Conservation (phyloP, 108 stramenopile species). For the Fistulifera solaris region DNA sequence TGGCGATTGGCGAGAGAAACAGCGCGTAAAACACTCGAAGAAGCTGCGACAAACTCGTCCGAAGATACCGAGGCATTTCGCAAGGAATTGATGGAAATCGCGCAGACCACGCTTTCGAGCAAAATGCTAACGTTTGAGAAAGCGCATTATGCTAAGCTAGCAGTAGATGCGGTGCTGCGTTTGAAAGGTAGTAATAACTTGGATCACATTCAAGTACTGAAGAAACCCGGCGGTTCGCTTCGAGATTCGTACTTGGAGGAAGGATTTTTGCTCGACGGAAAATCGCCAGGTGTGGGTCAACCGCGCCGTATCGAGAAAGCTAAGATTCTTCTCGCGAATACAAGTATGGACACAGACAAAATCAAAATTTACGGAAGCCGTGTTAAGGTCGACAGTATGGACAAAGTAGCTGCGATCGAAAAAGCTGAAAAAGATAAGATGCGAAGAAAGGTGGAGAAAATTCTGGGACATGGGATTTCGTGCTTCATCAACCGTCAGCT, state of each 20-base stretch:
- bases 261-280: slow-evolving; percentile 92
- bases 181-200: slow-evolving; percentile 82
- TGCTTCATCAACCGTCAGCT: slow-evolving; percentile 99
- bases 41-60: slow-evolving; percentile 48
- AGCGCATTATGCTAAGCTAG: slow-evolving; percentile 93
- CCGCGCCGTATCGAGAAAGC: slow-evolving; percentile 92
- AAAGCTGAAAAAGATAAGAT: slow-evolving; percentile 98
- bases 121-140: slow-evolving; percentile 97
- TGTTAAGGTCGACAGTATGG: slow-evolving; percentile 91
- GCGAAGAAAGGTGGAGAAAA: slow-evolving; percentile 95
- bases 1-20: slow-evolving; percentile 88
- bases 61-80: slow-evolving; percentile 58
- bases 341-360: slow-evolving; percentile 99
- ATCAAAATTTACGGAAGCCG: slow-evolving; percentile 99
- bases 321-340: slow-evolving; percentile 98
- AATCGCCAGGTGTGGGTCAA: slow-evolving; percentile 94
- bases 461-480: slow-evolving; percentile 94
- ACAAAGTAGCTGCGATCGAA: slow-evolving; percentile 98
- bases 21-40: slow-evolving; percentile 54
- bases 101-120: slow-evolving; percentile 91
- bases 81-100: slow-evolving; percentile 88
- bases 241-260: slow-evolving; percentile 95
- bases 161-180: slow-evolving; percentile 95
- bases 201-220: slow-evolving; percentile 96
- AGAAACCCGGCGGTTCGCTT: slow-evolving; percentile 92